Conservation (phyloP, 2,329 filamentous ascomycete species). For the Coleophoma cylindrospora region DNA sequence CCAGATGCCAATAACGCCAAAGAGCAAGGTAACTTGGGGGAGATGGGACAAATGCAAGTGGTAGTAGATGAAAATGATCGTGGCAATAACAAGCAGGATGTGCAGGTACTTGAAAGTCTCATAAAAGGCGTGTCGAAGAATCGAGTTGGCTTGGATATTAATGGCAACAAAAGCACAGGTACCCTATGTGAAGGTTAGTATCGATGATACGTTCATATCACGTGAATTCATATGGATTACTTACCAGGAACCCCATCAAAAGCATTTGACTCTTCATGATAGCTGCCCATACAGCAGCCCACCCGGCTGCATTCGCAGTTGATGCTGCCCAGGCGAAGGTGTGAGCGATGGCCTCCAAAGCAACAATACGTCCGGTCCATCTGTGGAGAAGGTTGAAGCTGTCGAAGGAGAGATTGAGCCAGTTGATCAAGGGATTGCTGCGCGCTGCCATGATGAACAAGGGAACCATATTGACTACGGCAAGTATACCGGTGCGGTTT, state of each 20-base stretch:
- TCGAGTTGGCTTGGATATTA: conserved; percentile 63
- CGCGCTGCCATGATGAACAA: conserved; percentile 69
- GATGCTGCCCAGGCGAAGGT: conserved; percentile 52
- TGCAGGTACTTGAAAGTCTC: conserved; percentile 73
- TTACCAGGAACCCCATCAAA: conserved; percentile 60
- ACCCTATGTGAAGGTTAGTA: conserved; percentile 33
- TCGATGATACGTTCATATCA: background rate
- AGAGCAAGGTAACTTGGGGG: conserved; percentile 53
- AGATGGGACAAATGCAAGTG: conserved; percentile 53
- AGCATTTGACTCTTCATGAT: conserved; percentile 33
- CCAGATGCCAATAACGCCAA: conserved; percentile 64
- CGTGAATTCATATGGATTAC: conserved; percentile 23
- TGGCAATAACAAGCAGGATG: conserved; percentile 55
- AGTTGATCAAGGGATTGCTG: conserved; percentile 72
- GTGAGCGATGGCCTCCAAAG: conserved; percentile 64
- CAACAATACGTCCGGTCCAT: conserved; percentile 74
- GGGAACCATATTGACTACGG: conserved; percentile 71
- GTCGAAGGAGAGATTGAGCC: conserved; percentile 73
- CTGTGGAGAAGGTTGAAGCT: conserved; percentile 79
- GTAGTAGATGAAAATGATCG: conserved; percentile 62
- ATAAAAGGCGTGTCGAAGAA: conserved; percentile 73
- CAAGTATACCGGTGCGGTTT: conserved; percentile 65
- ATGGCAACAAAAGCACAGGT: conserved; percentile 58
- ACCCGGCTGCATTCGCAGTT: conserved; percentile 37
- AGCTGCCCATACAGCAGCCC: conserved; percentile 36